These are phyloP conservation scores for Karstenula rhodostoma DNA, from an alignment of 2,329 filamentous ascomycete species.

Conservation along the genomic window DNA sequence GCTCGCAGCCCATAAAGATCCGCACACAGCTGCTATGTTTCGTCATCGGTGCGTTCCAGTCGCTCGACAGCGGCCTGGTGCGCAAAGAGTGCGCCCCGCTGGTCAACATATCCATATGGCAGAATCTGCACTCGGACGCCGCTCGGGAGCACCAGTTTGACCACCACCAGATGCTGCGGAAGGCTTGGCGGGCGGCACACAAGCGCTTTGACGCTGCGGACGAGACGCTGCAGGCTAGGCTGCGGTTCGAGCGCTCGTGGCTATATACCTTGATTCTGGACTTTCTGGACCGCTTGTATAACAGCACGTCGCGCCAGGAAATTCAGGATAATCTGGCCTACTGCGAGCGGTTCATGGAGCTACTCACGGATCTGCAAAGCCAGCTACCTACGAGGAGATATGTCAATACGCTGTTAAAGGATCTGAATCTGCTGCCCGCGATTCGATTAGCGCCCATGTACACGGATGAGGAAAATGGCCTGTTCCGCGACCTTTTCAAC, in stretches of 20 bases:
- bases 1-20: constrained; percentile 53
- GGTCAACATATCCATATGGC: constrained; percentile 95
- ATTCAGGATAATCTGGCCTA: constrained; percentile 74
- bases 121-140: constrained; percentile 82
- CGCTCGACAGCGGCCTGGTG: constrained; percentile 85
- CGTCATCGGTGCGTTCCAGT: constrained; percentile 91
- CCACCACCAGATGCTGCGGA: constrained; percentile 76
- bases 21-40: constrained; percentile 88
- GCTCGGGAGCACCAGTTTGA: constrained; percentile 77
- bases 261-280: constrained; percentile 85
- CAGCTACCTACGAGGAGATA: constrained; percentile 94
- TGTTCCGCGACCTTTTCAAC: constrained; percentile 80
- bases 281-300: constrained; percentile 78
- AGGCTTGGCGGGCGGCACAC: constrained; percentile 86
- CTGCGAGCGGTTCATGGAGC: constrained; percentile 91
- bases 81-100: constrained; percentile 96
- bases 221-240: constrained; percentile 75
- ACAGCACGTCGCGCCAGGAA: constrained; percentile 41
- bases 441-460: constrained; percentile 82
- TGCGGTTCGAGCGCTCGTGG: constrained; percentile 94
- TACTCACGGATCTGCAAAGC: constrained; percentile 88
- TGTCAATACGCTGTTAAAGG: constrained; percentile 85
- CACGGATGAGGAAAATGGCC: constrained; percentile 74
- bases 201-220: constrained; percentile 91
- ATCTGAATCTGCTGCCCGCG: constrained; percentile 82